Conservation (phyloP, 2,329 filamentous ascomycete species). For the Verticillium longisporum region DNA sequence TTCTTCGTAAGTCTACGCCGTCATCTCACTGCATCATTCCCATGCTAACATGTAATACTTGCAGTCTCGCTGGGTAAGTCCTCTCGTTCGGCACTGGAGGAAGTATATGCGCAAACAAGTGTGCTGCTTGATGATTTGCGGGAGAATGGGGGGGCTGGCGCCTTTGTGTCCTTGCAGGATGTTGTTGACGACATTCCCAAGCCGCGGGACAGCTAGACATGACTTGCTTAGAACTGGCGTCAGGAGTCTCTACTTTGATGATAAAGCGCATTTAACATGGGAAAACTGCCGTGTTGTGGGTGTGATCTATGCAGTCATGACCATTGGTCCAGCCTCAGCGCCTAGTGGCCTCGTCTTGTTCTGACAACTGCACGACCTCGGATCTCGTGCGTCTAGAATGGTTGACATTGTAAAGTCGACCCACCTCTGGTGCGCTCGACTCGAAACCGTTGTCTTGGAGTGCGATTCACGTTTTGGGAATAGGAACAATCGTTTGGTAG, state of each 20-base stretch:
- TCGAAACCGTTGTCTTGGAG: too few species aligned
- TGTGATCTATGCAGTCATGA: neutral
- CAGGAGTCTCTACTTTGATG: neutral
- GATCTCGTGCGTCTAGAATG: too few species aligned
- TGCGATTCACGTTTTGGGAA: too few species aligned
- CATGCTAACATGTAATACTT: conserved; percentile 11
- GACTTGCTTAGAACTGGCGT: conserved; percentile 15
- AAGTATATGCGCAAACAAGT: conserved; percentile 77
- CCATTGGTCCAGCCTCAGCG: too few species aligned
- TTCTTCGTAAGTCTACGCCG: conserved; percentile 60
- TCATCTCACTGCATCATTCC: neutral
- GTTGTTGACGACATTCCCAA: conserved; percentile 40
- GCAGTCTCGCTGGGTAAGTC: conserved; percentile 86
- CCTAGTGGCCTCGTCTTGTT: too few species aligned
- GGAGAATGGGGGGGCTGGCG: conserved; percentile 71
- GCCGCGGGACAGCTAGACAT: conserved; percentile 17
- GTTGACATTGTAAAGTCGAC: too few species aligned
- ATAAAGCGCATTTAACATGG: neutral
- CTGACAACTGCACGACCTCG: too few species aligned
- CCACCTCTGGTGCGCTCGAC: too few species aligned
- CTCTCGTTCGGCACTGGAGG: conserved; percentile 77
- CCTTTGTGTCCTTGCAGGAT: conserved; percentile 63
- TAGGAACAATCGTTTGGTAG: too few species aligned
- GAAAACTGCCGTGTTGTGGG: neutral
- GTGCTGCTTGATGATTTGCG: conserved; percentile 78